These are phyloP conservation scores for Syzygium aromaticum DNA, from an alignment of 345 rosid genomes.

Conservation along the genomic window DNA sequence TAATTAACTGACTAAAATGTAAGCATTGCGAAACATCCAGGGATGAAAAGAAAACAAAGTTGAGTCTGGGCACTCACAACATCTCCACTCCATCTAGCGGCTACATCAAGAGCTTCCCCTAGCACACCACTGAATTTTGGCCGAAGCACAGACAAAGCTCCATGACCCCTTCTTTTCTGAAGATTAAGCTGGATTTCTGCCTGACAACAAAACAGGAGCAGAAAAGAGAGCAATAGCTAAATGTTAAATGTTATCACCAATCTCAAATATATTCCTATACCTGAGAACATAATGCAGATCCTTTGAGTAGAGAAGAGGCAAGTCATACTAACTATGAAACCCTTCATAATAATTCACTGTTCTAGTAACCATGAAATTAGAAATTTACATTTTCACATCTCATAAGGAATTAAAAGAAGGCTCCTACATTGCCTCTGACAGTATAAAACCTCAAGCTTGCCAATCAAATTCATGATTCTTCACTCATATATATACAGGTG, in stretches of 20 bases:
- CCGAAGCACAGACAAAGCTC: slow-evolving; percentile 70
- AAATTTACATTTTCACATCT: not conserved
- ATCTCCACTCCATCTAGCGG: slow-evolving; percentile 98
- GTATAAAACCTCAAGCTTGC: not conserved
- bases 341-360: not conserved
- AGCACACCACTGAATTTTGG: slow-evolving; percentile 97
- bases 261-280: not conserved
- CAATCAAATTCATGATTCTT: not conserved
- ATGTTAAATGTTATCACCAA: not conserved
- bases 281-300: not conserved
- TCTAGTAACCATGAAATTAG: not conserved
- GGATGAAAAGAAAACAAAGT: not conserved
- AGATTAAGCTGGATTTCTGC: slow-evolving; percentile 97
- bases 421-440: not conserved
- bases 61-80: slow-evolving; percentile 59
- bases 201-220: slow-evolving; percentile 33
- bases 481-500: not conserved
- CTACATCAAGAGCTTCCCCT: slow-evolving; percentile 92
- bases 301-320: not conserved
- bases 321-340: not conserved
- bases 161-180: slow-evolving; percentile 94
- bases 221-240: slow-evolving; percentile 6
- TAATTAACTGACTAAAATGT: not conserved
- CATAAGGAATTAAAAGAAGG: not conserved
- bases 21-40: not conserved